Base-by-base conservation (phyloP, 257 asterid species). In the Solanum virginianum region DNA sequence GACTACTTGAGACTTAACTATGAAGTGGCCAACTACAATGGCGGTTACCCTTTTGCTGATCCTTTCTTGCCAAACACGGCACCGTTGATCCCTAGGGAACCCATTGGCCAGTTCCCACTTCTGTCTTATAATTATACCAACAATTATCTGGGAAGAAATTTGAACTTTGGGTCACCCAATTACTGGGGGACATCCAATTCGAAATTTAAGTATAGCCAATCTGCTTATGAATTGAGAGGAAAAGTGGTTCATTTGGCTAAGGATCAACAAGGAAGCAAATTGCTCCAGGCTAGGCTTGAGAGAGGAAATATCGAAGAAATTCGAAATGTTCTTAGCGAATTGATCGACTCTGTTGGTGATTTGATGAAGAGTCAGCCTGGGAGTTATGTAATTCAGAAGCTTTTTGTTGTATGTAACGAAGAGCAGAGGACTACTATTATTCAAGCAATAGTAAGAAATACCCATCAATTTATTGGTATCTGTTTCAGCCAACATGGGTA, bases 401-500 rank as follows among this genome's bases (percentile, higher is more conserved):
- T 95, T 74, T 93, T 95, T 79, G 86, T 18, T 17, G 85, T 88
- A 59, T 91, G 96, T 83, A 86, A 88, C 68, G 93, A 92, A 87
- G 92, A 89, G n/a, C 97, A 93, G 87, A 94, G 94, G 90, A 93
- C 91, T 18, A 86, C 85, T 88, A 86, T 93, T 68, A 85, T 94
- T 56, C 22, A 80, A 36, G 89, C 96, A 80, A 86, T 91, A 53
- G 87, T 91, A 7, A 85, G 60, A 66, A 63, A 15, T 70, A 89
- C 90, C 20, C 84, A 36, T 66, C 88, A 88, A 85, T 85, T 95
- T 79, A 74, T 91, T 69, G 85, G 60, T 10, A 83, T 89, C 22
- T 94, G 97, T 83, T 74, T 88, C 88, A 89, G 85, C 80, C 65
- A 91, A 59, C 88, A 87, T 68, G 98, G 97, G 98, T 95, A 94